These are phyloP conservation scores for Fusarium coicis DNA, from an alignment of 2,329 filamentous ascomycete genomes.

Conservation along the genomic window DNA sequence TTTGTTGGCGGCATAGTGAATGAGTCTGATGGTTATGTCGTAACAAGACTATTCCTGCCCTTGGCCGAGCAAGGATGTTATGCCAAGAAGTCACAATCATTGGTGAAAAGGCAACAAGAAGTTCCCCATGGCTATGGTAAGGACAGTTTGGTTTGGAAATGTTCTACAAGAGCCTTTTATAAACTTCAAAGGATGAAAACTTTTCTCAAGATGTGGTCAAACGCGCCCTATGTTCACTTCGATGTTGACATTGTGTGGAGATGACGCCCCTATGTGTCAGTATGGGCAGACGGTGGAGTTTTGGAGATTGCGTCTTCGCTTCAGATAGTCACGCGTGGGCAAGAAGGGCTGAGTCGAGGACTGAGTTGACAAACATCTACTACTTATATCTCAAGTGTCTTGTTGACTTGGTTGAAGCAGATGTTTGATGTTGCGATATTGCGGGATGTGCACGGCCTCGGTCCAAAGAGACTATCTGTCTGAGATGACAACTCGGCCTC, in stretches of 20 bases:
- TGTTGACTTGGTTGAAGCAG: not conserved
- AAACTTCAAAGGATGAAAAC: not conserved
- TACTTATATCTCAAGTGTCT: not conserved
- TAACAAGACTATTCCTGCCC: not conserved
- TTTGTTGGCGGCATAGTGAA: not conserved
- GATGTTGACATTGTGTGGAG: slow-evolving; percentile 22
- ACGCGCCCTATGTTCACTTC: slow-evolving; percentile 14
- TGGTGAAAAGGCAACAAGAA: not conserved
- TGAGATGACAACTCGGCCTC: not conserved
- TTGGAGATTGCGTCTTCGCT: slow-evolving; percentile 16
- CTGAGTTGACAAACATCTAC: not conserved
- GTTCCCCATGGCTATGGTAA: not conserved
- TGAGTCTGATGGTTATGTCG: not conserved
- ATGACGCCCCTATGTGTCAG: slow-evolving; percentile 20
- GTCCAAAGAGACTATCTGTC: not conserved
- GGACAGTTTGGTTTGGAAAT: not conserved
- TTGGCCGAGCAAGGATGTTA: not conserved
- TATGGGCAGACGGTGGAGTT: slow-evolving; percentile 18
- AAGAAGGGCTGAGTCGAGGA: not conserved
- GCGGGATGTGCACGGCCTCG: not conserved
- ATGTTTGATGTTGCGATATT: not conserved
- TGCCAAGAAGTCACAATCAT: not conserved
- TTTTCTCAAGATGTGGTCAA: slow-evolving; percentile 1
- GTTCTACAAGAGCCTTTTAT: slow-evolving; percentile 2
- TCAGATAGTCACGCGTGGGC: not conserved